These are phyloP conservation scores for Coniella lustricola DNA, from an alignment of 2,329 filamentous ascomycete species.

Conservation along the genomic window DNA sequence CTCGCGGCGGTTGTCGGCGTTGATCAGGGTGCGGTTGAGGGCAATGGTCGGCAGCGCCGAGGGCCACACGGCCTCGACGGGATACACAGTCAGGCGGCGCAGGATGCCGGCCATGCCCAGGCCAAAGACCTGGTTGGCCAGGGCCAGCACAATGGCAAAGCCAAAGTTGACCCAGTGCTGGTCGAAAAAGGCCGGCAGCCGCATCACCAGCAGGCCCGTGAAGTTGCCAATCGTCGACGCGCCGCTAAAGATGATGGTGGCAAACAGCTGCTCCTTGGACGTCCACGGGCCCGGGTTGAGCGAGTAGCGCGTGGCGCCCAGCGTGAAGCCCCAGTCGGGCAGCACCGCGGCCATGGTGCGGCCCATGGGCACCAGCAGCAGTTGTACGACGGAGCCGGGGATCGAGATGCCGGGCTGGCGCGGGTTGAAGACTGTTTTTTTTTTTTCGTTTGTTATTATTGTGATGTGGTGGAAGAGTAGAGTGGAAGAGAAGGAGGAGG, in stretches of 20 bases:
- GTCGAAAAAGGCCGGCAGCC: conserved; percentile 26
- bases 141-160: conserved; percentile 25
- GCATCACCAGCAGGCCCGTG: conserved; percentile 23
- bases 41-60: conserved; percentile 27
- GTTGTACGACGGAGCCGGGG: conserved; percentile 10
- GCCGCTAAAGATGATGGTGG: conserved; percentile 19
- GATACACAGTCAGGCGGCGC: conserved; percentile 30
- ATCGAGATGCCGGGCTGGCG: conserved; percentile 14
- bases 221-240: conserved; percentile 22
- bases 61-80: conserved; percentile 28
- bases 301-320: conserved; percentile 4
- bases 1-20: conserved; percentile 10
- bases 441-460: not conserved
- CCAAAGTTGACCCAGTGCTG: conserved; percentile 25
- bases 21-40: conserved; percentile 27
- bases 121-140: conserved; percentile 28
- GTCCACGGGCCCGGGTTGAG: conserved; percentile 13
- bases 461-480: no score
- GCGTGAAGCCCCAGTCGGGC: conserved; percentile 5
- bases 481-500: no score
- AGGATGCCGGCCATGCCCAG: conserved; percentile 27
- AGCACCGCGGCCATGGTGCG: conserved; percentile 1
- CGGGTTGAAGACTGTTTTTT: conserved; percentile 1
- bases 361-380: conserved; percentile 11
- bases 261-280: conserved; percentile 12